These are phyloP conservation scores for Candida sakaeoensis DNA, from an alignment of 805 yeast species.

Conservation along the genomic window DNA sequence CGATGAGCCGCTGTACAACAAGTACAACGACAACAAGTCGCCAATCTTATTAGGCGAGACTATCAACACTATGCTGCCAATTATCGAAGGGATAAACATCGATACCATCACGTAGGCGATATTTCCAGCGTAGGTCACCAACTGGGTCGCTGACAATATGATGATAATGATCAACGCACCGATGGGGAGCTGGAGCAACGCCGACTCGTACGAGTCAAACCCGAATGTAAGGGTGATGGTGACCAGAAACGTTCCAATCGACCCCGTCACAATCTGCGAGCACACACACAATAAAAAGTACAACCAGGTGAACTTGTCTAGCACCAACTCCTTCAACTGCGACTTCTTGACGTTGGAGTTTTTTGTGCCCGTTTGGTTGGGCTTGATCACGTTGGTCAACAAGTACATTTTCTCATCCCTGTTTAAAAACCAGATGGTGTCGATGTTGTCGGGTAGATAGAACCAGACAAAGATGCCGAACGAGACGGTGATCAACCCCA, in stretches of 20 bases:
- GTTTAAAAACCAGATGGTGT: slow-evolving; percentile 32
- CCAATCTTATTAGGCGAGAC: slow-evolving; percentile 38
- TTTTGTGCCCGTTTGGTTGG: slow-evolving; percentile 50
- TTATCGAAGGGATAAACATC: slow-evolving; percentile 31
- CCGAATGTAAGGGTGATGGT: slow-evolving; percentile 53
- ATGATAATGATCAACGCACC: slow-evolving; percentile 45
- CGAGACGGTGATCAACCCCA: slow-evolving; percentile 49
- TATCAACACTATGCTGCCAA: slow-evolving; percentile 42
- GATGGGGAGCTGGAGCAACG: slow-evolving; percentile 54
- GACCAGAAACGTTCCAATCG: slow-evolving; percentile 50
- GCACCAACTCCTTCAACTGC: slow-evolving; percentile 46
- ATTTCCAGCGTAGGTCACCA: slow-evolving; percentile 26
- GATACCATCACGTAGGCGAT: slow-evolving; percentile 21
- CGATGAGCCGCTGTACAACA: slow-evolving; percentile 54
- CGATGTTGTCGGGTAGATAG: slow-evolving; percentile 49
- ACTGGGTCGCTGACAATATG: slow-evolving; percentile 28
- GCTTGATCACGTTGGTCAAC: slow-evolving; percentile 40
- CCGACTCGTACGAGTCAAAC: slow-evolving; percentile 40
- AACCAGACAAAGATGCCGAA: slow-evolving; percentile 46
- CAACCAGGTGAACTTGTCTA: slow-evolving; percentile 50
- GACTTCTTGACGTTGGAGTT: slow-evolving; percentile 41
- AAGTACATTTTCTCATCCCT: slow-evolving; percentile 39
- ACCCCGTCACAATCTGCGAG: slow-evolving; percentile 49
- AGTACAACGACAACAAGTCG: slow-evolving; percentile 46
- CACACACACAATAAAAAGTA: slow-evolving; percentile 42